phyloP scores from a whole-genome alignment of 1,139 yeast species.

The Magnusiomyces sp. region DNA sequence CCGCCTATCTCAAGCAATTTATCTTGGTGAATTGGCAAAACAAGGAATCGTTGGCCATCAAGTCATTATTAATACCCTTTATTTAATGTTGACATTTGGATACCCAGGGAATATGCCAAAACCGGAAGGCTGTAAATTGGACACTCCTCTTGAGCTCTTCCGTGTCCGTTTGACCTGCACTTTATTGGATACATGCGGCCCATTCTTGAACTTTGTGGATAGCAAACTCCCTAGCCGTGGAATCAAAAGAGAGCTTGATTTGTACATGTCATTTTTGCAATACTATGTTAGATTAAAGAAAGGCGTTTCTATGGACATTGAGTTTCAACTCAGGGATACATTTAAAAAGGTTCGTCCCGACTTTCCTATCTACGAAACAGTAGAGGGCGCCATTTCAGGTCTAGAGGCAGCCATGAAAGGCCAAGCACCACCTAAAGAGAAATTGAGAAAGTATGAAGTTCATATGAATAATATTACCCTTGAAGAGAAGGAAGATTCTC shows the following conservation, averaged over 20 bases:
- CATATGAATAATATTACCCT: slow-evolving; percentile 19
- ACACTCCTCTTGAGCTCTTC: slow-evolving; percentile 62
- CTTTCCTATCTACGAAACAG: slow-evolving; percentile 35
- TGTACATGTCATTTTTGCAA: slow-evolving; percentile 58
- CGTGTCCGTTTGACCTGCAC: slow-evolving; percentile 51
- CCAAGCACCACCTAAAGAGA: slow-evolving; percentile 9
- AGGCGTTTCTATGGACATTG: slow-evolving; percentile 59
- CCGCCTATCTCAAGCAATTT: slow-evolving; percentile 54
- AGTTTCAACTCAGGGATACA: slow-evolving; percentile 43
- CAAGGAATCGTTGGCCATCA: slow-evolving; percentile 40
- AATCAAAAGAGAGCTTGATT: slow-evolving; percentile 31
- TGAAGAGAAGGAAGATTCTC: slow-evolving; percentile 19
- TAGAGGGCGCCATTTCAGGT: slow-evolving; percentile 27
- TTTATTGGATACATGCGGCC: slow-evolving; percentile 29
- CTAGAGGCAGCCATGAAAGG: slow-evolving; percentile 20
- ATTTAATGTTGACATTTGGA: slow-evolving; percentile 56
- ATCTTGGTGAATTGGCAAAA: slow-evolving; percentile 52
- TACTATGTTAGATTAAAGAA: slow-evolving; percentile 62
- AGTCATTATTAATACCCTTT: slow-evolving; percentile 47
- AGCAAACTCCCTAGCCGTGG: slow-evolving; percentile 15
- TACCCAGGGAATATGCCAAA: slow-evolving; percentile 57
- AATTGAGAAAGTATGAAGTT: slow-evolving; percentile 12
- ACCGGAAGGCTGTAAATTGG: slow-evolving; percentile 42
- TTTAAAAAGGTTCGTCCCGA: slow-evolving; percentile 32
- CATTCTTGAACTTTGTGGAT: slow-evolving; percentile 13